These are phyloP conservation scores for Rhytidhysteron rufulum DNA, from an alignment of 2,329 filamentous ascomycete genomes.

Conservation along the genomic window DNA sequence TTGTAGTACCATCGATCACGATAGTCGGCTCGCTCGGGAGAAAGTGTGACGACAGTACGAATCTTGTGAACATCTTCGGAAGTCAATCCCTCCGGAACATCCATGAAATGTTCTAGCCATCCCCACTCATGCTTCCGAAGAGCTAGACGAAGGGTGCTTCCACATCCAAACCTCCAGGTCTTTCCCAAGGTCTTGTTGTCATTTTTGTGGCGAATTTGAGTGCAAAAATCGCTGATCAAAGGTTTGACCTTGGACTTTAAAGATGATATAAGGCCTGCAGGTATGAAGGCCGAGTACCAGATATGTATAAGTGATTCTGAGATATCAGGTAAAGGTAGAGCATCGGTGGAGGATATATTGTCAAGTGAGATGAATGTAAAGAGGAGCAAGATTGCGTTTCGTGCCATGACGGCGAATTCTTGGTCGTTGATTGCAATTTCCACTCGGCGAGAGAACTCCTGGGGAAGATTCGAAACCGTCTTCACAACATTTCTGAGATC, in stretches of 20 bases:
- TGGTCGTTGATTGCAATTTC: constrained; percentile 38
- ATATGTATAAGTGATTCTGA: constrained; percentile 39
- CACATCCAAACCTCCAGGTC: constrained; percentile 28
- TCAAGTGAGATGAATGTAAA: constrained; percentile 12
- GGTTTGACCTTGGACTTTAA: constrained; percentile 23
- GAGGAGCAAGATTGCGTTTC: constrained; percentile 41
- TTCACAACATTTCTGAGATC: constrained; percentile 44
- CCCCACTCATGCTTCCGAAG: constrained; percentile 31
- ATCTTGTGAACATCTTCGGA: constrained; percentile 14
- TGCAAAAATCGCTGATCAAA: constrained; percentile 31
- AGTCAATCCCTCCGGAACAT: constrained; percentile 21
- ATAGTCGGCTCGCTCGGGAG: constrained; percentile 27
- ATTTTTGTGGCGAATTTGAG: constrained; percentile 27
- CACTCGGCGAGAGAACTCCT: constrained; percentile 18
- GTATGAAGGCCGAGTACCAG: constrained; percentile 45
- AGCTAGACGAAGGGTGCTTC: constrained; percentile 20
- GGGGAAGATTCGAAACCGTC: constrained; percentile 34
- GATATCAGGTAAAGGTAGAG: constrained; percentile 12
- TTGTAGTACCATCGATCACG: constrained; percentile 26
- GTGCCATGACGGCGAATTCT: constrained; percentile 35
- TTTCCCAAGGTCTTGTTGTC: constrained; percentile 21
- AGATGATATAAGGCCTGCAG: constrained; percentile 13
- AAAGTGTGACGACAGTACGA: constrained; percentile 25
- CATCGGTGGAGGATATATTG: too few species aligned
- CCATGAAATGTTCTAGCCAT: constrained; percentile 19